Evolutionary conservation across 2,329 filamentous ascomycete species (phyloP).

Genomic region (Trichoderma breve): DNA sequence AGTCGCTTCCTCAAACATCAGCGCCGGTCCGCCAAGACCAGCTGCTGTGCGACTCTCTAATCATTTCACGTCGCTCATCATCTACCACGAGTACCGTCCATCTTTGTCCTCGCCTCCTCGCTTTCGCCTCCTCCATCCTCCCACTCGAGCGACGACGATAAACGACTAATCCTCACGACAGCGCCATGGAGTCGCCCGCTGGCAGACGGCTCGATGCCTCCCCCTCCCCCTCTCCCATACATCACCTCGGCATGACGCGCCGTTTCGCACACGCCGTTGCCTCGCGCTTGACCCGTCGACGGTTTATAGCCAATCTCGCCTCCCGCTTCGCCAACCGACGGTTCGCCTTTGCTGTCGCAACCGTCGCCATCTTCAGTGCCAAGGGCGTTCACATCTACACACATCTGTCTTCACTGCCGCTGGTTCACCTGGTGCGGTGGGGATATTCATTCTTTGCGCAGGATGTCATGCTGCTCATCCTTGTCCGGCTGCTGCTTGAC

Average conservation of each 20-base stretch:
- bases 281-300: constrained; percentile 6
- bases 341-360: constrained; percentile 26
- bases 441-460: constrained; percentile 29
- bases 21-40: constrained; percentile 8
- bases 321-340: constrained; percentile 12
- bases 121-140: neutral
- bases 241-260: constrained; percentile 6
- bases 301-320: neutral
- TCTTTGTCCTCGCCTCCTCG: neutral
- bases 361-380: constrained; percentile 24
- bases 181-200: constrained; percentile 13
- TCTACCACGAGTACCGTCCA: neutral
- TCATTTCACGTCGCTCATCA: neutral
- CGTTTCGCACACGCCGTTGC: constrained; percentile 10
- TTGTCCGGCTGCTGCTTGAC: constrained; percentile 25
- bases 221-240: neutral
- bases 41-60: constrained; percentile 7
- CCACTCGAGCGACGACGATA: neutral
- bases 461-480: constrained; percentile 25
- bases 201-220: constrained; percentile 16
- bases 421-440: constrained; percentile 24
- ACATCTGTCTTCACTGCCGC: constrained; percentile 24
- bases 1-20: constrained; percentile 9
- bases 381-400: constrained; percentile 28
- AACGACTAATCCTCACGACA: neutral